Evolutionary conservation across 345 rosid species (phyloP), one percentile per base, ranked within the genome.

Genomic region (Luvunga scandens): DNA sequence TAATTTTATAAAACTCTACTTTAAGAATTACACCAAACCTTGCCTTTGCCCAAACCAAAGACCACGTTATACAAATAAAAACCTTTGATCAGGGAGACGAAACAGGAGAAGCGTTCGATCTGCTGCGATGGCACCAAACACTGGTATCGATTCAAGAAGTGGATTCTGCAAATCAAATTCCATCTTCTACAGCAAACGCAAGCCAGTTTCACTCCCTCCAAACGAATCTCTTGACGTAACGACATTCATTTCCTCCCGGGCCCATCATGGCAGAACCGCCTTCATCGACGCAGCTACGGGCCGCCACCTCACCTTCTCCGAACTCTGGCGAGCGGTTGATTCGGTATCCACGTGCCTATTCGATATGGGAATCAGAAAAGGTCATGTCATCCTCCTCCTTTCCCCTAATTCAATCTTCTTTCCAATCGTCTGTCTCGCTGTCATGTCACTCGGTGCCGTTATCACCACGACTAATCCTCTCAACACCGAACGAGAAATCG

Each of bases 361-460:
- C 60, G 84, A 87, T 24, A 86, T 92, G 86, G 98, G 99, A 25
- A 82, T 93, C 65, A 90, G 94, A 55, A 95, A 95, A 55, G 98
- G 98, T 18, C 78, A 92, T 64, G 97, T 93, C 72, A 73, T 95
- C 81, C 90, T 93, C 70, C 90, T 93, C 78, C 96, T 95, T 73
- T 91, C 99, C 7, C 97, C 99, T 0, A 95, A 95, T 80, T 95
- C 99, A 66, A 84, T 93, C 70, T 83, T 83, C 78, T 93, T 95
- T 87, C 99, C 99, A 38, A 72, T 93, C 73, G 92, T 93, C n/a
- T 93, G 95, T 72, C 97, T 93, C 85, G 89, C 99, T 73, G 97
- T 93, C 22, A 89, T 95, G 97, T 95, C 97, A 2, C 87, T 95
- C 38, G 99, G 98, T 68, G 98, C 99, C 33, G 71, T 95, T 34